A percentile compares a stretch with the other conserved stretches of the same genome.
Conservation (phyloP, 345 rosid species). For the Citrus inodora region DNA sequence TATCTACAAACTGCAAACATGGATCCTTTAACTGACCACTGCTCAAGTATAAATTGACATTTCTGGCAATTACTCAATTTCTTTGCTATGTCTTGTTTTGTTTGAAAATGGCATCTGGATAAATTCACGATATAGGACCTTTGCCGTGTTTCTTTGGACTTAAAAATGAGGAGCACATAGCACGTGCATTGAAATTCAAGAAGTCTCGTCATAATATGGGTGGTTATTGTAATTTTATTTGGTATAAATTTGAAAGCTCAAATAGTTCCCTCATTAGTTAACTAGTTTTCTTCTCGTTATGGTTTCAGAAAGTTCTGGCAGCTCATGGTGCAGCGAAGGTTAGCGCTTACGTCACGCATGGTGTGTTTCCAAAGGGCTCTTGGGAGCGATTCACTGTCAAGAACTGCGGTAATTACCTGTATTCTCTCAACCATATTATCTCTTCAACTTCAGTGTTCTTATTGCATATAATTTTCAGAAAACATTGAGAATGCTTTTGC, state of each 20-base stretch:
- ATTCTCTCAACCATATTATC: not conserved
- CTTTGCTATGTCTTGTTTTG: not conserved
- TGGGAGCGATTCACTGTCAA: conserved; percentile 82
- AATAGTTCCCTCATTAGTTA: too few species aligned
- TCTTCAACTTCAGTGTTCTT: conserved; percentile 1
- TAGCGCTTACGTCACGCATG: conserved; percentile 96
- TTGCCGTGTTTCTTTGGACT: not conserved
- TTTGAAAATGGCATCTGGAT: not conserved
- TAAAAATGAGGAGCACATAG: not conserved
- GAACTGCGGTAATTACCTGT: conserved; percentile 44
- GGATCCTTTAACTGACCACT: not conserved
- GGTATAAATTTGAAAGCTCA: not conserved
- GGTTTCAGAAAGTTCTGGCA: conserved; percentile 80
- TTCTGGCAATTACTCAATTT: not conserved
- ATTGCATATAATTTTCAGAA: conserved; percentile 13
- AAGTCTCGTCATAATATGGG: not conserved
- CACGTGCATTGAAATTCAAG: not conserved
- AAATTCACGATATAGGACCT: not conserved
- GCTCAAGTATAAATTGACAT: too few species aligned
- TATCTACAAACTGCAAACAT: not conserved
- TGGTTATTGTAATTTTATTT: not conserved
- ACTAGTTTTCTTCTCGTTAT: not conserved
- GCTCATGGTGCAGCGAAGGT: conserved; percentile 90
- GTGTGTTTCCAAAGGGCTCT: conserved; percentile 86
- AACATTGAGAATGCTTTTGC: conserved; percentile 61